A percentile compares a stretch with the other conserved stretches of the same genome.
Evolutionary conservation across 257 asterid species (phyloP).

Genomic region (Euphrasia confusa): DNA sequence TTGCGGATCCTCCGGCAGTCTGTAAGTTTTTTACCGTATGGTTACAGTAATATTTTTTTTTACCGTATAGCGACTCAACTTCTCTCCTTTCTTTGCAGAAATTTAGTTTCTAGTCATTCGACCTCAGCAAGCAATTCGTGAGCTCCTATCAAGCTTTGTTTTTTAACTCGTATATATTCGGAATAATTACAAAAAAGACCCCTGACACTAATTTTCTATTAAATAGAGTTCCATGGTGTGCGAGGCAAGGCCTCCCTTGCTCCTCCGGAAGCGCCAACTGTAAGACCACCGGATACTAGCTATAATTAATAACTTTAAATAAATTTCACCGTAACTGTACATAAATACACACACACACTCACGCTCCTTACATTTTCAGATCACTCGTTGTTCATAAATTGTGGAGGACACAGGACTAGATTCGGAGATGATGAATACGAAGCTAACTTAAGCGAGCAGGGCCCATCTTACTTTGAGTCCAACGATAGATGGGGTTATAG

Average conservation of each 20-base stretch:
- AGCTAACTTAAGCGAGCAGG: constrained; percentile 38
- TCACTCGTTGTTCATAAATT: constrained; percentile 62
- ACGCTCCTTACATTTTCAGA: constrained; percentile 36
- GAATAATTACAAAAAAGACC: neutral
- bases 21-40: constrained; percentile 42
- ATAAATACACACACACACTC: neutral
- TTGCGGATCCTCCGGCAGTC: constrained; percentile 39
- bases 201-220: neutral
- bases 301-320: neutral
- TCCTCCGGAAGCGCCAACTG: constrained; percentile 32
- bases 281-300: constrained; percentile 25
- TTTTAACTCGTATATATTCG: too few relatives aligned
- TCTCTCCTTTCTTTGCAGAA: constrained; percentile 42
- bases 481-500: constrained; percentile 69
- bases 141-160: constrained; percentile 27
- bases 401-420: constrained; percentile 56
- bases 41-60: too few relatives aligned
- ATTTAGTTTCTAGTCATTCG: constrained; percentile 70
- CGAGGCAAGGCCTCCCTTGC: constrained; percentile 65
- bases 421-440: constrained; percentile 57
- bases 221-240: constrained; percentile 59
- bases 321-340: constrained; percentile 2
- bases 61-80: constrained; percentile 14
- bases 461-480: constrained; percentile 48
- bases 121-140: constrained; percentile 48